Conservation (phyloP, 768 basidiomycete genomes). For the Auricularia sp. region DNA sequence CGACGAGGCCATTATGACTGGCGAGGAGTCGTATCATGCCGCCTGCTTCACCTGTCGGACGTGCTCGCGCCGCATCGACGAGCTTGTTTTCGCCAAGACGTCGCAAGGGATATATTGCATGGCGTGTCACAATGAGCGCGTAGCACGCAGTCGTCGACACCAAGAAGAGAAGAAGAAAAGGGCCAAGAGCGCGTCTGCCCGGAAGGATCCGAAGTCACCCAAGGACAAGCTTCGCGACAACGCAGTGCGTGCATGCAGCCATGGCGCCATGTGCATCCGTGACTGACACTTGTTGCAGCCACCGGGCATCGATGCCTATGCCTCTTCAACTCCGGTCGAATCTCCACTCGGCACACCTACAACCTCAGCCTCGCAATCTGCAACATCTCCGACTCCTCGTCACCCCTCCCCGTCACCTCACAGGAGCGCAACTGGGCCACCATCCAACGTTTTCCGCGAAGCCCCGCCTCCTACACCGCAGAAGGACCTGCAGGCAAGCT, state of each 20-base stretch:
- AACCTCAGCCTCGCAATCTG: background rate
- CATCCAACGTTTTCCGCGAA: background rate
- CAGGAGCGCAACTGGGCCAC: background rate
- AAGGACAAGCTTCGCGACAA: constrained; percentile 3
- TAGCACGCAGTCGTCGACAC: constrained; percentile 84
- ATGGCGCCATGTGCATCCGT: background rate
- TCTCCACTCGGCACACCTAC: background rate
- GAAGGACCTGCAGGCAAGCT: background rate
- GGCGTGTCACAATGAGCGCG: constrained; percentile 96
- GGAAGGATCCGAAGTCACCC: background rate
- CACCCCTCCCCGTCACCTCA: background rate
- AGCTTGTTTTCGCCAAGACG: constrained; percentile 97
- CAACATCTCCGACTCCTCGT: background rate
- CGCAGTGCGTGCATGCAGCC: constrained; percentile 1
- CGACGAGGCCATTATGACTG: constrained; percentile 99
- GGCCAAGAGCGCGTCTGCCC: constrained; percentile 12
- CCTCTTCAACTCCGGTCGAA: background rate
- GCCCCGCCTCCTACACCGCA: background rate
- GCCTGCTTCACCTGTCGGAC: constrained; percentile 98
- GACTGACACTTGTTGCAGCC: background rate
- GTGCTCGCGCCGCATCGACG: constrained; percentile 90
- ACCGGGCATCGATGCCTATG: background rate
- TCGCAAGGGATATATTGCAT: constrained; percentile 98
- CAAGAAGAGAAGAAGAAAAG: constrained; percentile 76
- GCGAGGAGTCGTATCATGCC: constrained; percentile 96